These are phyloP conservation scores for fission yeast (Schizosaccharomyces pombe) DNA, from an alignment of 805 yeast genomes.

Conservation along the genomic window DNA sequence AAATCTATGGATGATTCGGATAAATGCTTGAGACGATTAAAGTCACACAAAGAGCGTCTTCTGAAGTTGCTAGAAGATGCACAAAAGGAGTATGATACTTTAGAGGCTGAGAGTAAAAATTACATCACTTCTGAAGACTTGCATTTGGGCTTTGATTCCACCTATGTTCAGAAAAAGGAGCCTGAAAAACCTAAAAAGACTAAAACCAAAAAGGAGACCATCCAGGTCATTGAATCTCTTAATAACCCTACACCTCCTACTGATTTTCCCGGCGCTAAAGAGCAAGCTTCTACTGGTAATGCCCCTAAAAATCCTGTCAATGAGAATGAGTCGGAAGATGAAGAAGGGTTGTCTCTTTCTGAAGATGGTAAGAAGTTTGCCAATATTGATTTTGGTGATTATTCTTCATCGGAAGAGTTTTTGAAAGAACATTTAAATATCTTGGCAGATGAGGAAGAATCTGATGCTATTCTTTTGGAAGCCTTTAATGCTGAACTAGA, in stretches of 20 bases:
- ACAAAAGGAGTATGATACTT: conserved; percentile 33
- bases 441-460: conserved; percentile 48
- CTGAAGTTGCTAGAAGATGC: neutral
- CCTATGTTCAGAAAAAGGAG: conserved; percentile 41
- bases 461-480: conserved; percentile 77
- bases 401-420: conserved; percentile 27
- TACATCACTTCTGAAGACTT: conserved; percentile 79
- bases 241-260: conserved; percentile 9
- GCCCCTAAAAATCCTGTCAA: no score
- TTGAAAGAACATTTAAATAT: conserved; percentile 37
- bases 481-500: conserved; percentile 67
- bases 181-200: conserved; percentile 16
- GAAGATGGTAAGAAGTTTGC: conserved; percentile 48
- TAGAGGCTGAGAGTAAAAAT: conserved; percentile 43
- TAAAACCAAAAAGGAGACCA: conserved; percentile 11
- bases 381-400: conserved; percentile 26
- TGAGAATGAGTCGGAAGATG: conserved; percentile 8
- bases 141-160: conserved; percentile 75
- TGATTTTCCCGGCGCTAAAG: neutral
- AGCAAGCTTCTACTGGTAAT: conserved; percentile 1
- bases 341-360: conserved; percentile 19
- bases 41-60: neutral
- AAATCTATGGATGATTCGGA: neutral
- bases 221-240: conserved; percentile 16
- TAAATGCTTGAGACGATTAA: neutral